Base-by-base conservation (phyloP, 495 filamentous ascomycete genomes). In the Penicillium cataractarum region DNA sequence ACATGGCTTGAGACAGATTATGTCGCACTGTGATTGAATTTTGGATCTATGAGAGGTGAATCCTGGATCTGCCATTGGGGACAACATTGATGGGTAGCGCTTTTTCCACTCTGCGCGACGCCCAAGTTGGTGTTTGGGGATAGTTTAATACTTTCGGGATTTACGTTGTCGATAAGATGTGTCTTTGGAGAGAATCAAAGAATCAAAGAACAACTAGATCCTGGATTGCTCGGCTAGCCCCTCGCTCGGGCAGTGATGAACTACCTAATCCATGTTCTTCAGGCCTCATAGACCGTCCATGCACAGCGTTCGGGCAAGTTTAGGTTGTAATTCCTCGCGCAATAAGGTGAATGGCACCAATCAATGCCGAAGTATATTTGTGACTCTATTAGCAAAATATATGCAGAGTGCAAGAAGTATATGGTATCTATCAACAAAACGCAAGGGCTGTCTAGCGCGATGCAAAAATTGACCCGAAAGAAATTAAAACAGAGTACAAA, bases 341-440 rank as follows among this genome's bases (percentile, higher is more conserved):
- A 46, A 24, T 42, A 21, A 19, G 42, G n/a, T 46, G 9, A 19
- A 24, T 46, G 19, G 21, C 24, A 12, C 19, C 42, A 46, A 24
- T 24, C n/a, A 22, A 21, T 46, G 35, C 42, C 19, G 13, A 9
- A 12, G 21, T 46, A 21, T 46, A 46, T 12, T 24, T 46, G 42
- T 22, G 3, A 22, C 4, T 54, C 29, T 48, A 57, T 57, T 39
- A 22, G 37, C 9, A 22, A 22, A 15, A 8, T 21, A 48, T 33
- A 15, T 48, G 29, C n/a, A 32, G 4, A 57, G 6, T 17, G 35
- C 37, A 19, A 24, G 39, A 31, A 9, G 17, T 21, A 22, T 46
- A 46, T 24, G 8, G 31, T 21, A 15, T 48, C 40, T 48, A 57
- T 57, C 27, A 57, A 46, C 54, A 48, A 46, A 32, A 29, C 24